Evolutionary conservation across 352 stramenopile species (phyloP).

Genomic region (Globisporangium rhizosaccharum): DNA sequence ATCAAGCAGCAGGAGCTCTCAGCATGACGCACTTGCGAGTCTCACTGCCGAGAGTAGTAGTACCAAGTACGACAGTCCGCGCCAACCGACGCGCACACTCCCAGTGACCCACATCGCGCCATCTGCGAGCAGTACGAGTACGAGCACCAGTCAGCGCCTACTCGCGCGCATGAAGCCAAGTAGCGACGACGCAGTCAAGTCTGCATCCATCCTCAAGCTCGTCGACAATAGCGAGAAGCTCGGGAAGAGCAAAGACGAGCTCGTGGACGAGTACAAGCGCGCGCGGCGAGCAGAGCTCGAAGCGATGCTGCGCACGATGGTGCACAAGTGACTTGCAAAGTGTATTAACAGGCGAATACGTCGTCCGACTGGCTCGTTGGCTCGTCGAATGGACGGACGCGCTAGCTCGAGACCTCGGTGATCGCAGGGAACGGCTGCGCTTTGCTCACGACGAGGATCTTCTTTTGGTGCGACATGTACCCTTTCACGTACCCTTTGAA

Average conservation of each 20-base stretch:
- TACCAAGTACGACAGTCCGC: conserved; percentile 10
- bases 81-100: conserved; percentile 2
- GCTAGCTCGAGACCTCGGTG: conserved; percentile 66
- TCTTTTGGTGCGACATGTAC: conserved; percentile 97
- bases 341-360: neutral
- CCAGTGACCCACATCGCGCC: neutral
- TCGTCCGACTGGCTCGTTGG: neutral
- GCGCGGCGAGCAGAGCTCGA: conserved; percentile 55
- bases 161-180: neutral
- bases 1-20: neutral
- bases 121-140: neutral
- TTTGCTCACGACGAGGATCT: conserved; percentile 94
- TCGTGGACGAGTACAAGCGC: conserved; percentile 63
- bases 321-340: conserved; percentile 26
- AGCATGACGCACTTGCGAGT: conserved; percentile 6
- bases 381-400: no score
- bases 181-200: conserved; percentile 17
- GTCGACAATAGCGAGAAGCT: conserved; percentile 26
- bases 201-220: conserved; percentile 57
- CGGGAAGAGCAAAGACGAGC: conserved; percentile 44
- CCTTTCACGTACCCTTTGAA: conserved; percentile 95
- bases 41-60: neutral
- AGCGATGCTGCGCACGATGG: conserved; percentile 63
- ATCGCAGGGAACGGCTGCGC: conserved; percentile 90
- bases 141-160: neutral